Percentiles rank a stretch among this genome's conserved stretches.
Evolutionary conservation across 2,329 filamentous ascomycete species (phyloP).

Genomic region (Westerdykella sp.): DNA sequence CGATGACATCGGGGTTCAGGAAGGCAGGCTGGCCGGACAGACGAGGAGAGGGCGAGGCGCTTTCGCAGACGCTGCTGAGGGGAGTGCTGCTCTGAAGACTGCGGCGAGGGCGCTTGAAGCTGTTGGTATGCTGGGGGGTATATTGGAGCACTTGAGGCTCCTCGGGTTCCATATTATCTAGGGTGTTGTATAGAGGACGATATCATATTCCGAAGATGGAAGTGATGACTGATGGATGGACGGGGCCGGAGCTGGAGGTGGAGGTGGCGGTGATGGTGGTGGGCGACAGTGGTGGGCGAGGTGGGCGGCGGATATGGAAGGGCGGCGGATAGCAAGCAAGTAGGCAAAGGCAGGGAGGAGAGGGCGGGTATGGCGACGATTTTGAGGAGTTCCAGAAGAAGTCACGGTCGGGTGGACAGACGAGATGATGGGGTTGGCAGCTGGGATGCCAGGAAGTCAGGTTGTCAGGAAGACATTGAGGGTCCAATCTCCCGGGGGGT

Average conservation of each 20-base stretch:
- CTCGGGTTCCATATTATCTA: conserved; percentile 35
- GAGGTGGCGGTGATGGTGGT: conserved; percentile 6
- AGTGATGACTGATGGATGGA: conserved; percentile 7
- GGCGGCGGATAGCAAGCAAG: too few relatives aligned
- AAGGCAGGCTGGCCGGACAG: conserved; percentile 24
- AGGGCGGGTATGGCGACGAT: conserved; percentile 11
- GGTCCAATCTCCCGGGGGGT: conserved; percentile 37
- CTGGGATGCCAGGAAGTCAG: conserved; percentile 31
- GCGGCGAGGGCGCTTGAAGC: conserved; percentile 35
- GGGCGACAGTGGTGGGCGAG: conserved; percentile 15
- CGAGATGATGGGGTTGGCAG: conserved; percentile 24
- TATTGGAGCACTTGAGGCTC: conserved; percentile 33
- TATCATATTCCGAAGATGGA: conserved; percentile 33
- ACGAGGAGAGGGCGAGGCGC: conserved; percentile 32
- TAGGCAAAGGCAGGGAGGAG: too few relatives aligned
- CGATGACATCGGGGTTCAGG: conserved; percentile 34
- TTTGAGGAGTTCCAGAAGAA: conserved; percentile 32
- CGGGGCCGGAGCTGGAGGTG: conserved; percentile 21
- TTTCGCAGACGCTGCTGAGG: conserved; percentile 32
- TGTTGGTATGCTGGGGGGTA: conserved; percentile 30
- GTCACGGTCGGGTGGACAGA: conserved; percentile 28
- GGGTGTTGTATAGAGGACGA: conserved; percentile 21
- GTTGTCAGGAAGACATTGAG: conserved; percentile 37
- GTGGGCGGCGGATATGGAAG: conserved; percentile 4
- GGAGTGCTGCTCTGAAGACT: conserved; percentile 34